phyloP scores from a whole-genome alignment of 2,329 filamentous ascomycete species.

The Trichoderma pleuroti region DNA sequence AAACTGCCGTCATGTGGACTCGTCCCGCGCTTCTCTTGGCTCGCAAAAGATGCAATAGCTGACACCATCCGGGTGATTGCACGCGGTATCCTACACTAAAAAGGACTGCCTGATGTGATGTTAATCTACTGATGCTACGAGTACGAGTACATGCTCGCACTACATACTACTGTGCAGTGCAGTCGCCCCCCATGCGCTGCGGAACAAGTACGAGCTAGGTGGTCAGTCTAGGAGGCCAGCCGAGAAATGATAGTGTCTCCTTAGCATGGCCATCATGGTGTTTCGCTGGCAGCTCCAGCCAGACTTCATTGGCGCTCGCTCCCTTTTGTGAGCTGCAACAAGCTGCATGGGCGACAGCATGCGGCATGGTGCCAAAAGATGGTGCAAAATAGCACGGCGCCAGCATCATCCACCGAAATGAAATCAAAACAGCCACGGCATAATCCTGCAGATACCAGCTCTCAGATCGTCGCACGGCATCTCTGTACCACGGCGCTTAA shows the following conservation, averaged over 20 bases:
- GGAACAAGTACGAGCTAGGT: neutral
- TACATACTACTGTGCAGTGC: neutral
- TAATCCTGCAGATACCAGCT: conserved; percentile 5
- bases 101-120: neutral
- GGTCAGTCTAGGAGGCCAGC: neutral
- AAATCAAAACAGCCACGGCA: neutral
- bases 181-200: neutral
- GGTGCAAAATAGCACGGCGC: conserved; percentile 1
- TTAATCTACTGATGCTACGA: neutral
- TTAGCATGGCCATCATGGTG: neutral
- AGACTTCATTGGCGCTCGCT: neutral
- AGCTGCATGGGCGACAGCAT: conserved; percentile 4
- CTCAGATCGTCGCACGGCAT: conserved; percentile 11
- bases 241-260: neutral
- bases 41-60: neutral
- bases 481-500: conserved; percentile 4
- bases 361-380: neutral
- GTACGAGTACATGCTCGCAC: no score
- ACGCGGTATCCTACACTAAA: neutral
- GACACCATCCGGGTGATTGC: neutral
- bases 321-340: neutral
- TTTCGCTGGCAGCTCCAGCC: conserved; percentile 9
- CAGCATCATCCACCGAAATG: neutral
- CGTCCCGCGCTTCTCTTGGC: conserved; percentile 1
- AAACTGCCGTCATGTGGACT: conserved; percentile 18